Base-by-base conservation (phyloP, 169 alveolate species). In the Plasmodium ovale region DNA sequence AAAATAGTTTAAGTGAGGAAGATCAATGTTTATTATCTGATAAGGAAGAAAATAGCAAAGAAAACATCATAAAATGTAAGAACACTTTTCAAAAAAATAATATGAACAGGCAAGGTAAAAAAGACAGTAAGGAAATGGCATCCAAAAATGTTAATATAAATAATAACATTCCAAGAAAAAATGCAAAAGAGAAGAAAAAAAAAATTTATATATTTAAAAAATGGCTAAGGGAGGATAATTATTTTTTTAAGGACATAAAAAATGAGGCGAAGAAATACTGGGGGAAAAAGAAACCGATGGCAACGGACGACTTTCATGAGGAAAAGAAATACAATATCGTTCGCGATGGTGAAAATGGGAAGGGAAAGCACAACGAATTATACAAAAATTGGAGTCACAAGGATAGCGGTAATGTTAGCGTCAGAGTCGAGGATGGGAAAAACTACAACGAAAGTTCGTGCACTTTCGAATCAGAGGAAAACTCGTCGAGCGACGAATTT, bases 401-500 rank as follows among this genome's bases (percentile, higher is more conserved):
- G n/a, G n/a, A n/a, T n/a, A n/a, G n/a, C n/a, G n/a, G n/a, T n/a
- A n/a, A n/a, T n/a, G n/a, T n/a, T n/a, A n/a, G n/a, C n/a, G n/a
- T 5, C 21, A 10, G 59, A 35, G 59, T 2, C 3, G 29, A 65
- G 19, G 16, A 19, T 25, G 25, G 9, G 64, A 21, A 14, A 51
- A 49, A 44, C 4, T 35, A 51, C 27, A 27, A 7, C 82, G 25
- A 19, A 37, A 37, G n/a, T n/a, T n/a, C n/a, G n/a, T n/a, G n/a
- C 25, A 29, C 6, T 4, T 27, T 68, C 5, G 27, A 68, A 49
- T 39, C 5, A 53, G 35, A 72, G 25, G 70, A 87, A 27, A 54
- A 87, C 19, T 10, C 31, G 44, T 71, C 56, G 33, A 87, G 70
- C 72, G 87, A 85, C 27, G 97, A 94, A 68, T 93, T 91, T 65